Evolutionary conservation across 257 asterid genomes (phyloP).

Genomic region (Solanum stenotomum): DNA sequence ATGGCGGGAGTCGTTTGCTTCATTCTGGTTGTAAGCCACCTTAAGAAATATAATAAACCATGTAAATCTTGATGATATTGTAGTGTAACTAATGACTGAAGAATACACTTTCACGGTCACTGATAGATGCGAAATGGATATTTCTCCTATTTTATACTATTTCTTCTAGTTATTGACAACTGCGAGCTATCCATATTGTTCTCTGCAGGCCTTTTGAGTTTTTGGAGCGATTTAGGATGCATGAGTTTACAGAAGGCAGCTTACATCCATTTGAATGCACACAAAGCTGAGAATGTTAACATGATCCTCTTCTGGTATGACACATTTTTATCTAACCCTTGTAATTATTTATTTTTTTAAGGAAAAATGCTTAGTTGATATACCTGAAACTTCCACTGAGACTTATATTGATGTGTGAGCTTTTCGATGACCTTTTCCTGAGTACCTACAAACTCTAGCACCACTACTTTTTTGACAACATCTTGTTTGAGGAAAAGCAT

Average conservation of each 20-base stretch:
- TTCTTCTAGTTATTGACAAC: background rate
- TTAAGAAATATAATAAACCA: background rate
- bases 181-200: background rate
- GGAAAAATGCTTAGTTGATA: background rate
- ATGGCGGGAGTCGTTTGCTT: background rate
- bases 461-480: background rate
- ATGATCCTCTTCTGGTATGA: background rate
- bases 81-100: background rate
- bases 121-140: background rate
- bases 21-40: background rate
- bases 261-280: slow-evolving; percentile 95
- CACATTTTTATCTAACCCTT: background rate
- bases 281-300: slow-evolving; percentile 43
- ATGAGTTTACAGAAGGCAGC: slow-evolving; percentile 81
- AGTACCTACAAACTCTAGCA: background rate
- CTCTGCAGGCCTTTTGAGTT: slow-evolving; percentile 78
- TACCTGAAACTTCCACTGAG: background rate
- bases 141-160: background rate
- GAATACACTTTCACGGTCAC: background rate
- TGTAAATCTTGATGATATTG: background rate
- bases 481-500: background rate
- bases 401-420: background rate
- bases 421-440: background rate
- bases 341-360: background rate
- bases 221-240: slow-evolving; percentile 83